Evolutionary conservation across 1,284 basidiomycete genomes (phyloP).

Genomic region (Malassezia vespertilionis): DNA sequence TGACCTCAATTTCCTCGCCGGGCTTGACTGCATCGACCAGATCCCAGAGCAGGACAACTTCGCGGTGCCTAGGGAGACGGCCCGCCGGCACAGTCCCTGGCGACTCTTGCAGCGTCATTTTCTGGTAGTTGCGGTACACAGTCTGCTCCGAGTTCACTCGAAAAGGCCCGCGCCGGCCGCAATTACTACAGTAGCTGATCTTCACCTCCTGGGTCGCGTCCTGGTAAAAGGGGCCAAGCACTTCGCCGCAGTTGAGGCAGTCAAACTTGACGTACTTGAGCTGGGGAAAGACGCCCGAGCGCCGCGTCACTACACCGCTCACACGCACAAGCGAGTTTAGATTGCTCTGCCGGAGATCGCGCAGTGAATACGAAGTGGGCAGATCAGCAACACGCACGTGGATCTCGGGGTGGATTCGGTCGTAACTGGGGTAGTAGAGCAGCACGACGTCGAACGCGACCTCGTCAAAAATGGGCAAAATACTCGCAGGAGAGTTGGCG

Average conservation of each 20-base stretch:
- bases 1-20: slow-evolving; percentile 85
- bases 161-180: slow-evolving; percentile 88
- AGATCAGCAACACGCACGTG: slow-evolving; percentile 93
- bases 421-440: slow-evolving; percentile 89
- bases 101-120: slow-evolving; percentile 95
- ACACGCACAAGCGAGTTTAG: slow-evolving; percentile 92
- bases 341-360: slow-evolving; percentile 82
- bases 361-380: slow-evolving; percentile 74
- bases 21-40: slow-evolving; percentile 95
- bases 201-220: slow-evolving; percentile 87
- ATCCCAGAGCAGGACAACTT: slow-evolving; percentile 94
- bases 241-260: slow-evolving; percentile 68
- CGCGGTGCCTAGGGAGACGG: slow-evolving; percentile 85
- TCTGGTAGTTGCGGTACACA: slow-evolving; percentile 96
- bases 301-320: slow-evolving; percentile 88
- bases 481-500: slow-evolving; percentile 80
- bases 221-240: slow-evolving; percentile 93
- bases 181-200: slow-evolving; percentile 74
- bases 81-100: slow-evolving; percentile 97
- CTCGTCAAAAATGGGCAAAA: slow-evolving; percentile 89
- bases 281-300: slow-evolving; percentile 94
- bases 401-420: slow-evolving; percentile 92
- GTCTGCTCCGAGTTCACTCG: slow-evolving; percentile 97
- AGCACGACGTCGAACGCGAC: slow-evolving; percentile 88
- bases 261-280: slow-evolving; percentile 99